These are phyloP conservation scores for Cyclostephanos invisitatus DNA, from an alignment of 108 stramenopile species.

Conservation along the genomic window DNA sequence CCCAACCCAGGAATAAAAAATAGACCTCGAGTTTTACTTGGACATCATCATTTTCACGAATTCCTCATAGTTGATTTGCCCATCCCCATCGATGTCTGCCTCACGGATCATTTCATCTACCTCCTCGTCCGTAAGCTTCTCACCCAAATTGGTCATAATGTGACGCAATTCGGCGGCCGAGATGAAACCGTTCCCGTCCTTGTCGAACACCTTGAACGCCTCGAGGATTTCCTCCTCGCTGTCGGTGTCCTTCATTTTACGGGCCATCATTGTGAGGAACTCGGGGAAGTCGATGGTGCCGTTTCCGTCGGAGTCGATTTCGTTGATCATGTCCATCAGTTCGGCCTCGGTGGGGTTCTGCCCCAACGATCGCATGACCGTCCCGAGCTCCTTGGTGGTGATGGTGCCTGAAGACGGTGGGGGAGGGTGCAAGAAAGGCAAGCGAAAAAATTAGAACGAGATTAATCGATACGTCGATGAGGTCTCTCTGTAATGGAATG, in stretches of 20 bases:
- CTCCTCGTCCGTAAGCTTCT: constrained; percentile 99
- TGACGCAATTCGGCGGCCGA: constrained; percentile 99
- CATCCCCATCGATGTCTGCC: constrained; percentile 99
- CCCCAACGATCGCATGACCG: constrained; percentile 99
- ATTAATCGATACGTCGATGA: not conserved
- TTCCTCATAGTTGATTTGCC: constrained; percentile 99
- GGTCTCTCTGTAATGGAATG: not conserved
- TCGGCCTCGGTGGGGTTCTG: constrained; percentile 99
- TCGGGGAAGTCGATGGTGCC: constrained; percentile 99
- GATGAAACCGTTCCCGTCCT: constrained; percentile 99
- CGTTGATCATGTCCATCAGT: constrained; percentile 99
- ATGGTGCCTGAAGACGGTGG: constrained; percentile 89
- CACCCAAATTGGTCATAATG: constrained; percentile 99
- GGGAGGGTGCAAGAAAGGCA: not conserved
- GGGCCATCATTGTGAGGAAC: constrained; percentile 99
- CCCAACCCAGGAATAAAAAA: not conserved
- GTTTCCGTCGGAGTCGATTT: constrained; percentile 99
- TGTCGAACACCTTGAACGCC: constrained; percentile 99
- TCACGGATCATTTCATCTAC: constrained; percentile 99
- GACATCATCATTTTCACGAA: constrained; percentile 99
- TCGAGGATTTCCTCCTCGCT: constrained; percentile 99
- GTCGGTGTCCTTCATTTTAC: constrained; percentile 99
- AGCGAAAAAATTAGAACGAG: not conserved
- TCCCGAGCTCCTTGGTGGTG: constrained; percentile 99
- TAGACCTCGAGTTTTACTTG: constrained; percentile 62